These are phyloP conservation scores for Lactarius tabidus DNA, from an alignment of 768 basidiomycete species.

Conservation along the genomic window DNA sequence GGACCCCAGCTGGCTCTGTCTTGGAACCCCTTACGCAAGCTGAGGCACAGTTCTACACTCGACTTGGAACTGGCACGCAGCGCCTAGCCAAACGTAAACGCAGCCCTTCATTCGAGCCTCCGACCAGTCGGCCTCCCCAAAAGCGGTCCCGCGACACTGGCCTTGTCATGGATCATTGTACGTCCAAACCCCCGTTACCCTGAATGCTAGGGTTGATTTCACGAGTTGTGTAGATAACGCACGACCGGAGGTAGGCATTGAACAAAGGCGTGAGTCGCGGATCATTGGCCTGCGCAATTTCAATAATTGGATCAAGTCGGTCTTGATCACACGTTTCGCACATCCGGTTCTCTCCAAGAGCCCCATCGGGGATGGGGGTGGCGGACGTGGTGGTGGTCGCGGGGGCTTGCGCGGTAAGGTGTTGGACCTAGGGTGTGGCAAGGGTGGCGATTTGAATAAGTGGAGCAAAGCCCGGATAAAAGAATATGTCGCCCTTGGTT, in stretches of 20 bases:
- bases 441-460: slow-evolving; percentile 95
- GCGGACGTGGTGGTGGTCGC: slow-evolving; percentile 32
- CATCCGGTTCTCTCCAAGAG: slow-evolving; percentile 52
- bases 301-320: slow-evolving; percentile 99
- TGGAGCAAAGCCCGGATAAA: slow-evolving; percentile 84
- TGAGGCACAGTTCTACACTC: slow-evolving; percentile 28
- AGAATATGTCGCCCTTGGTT: slow-evolving; percentile 81
- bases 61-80: slow-evolving; percentile 33
- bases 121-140: slow-evolving; percentile 29
- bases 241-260: slow-evolving; percentile 86
- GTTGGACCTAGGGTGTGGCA: slow-evolving; percentile 97
- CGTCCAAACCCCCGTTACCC: slow-evolving; percentile 33
- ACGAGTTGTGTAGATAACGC: slow-evolving; percentile 65
- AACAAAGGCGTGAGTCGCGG: slow-evolving; percentile 80
- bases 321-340: slow-evolving; percentile 87
- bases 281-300: slow-evolving; percentile 97
- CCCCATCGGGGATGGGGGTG: slow-evolving; percentile 23
- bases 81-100: slow-evolving; percentile 34
- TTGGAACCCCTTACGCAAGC: slow-evolving; percentile 26
- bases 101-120: slow-evolving; percentile 22
- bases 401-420: slow-evolving; percentile 59
- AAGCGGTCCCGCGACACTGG: slow-evolving; percentile 64
- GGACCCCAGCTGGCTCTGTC: slow-evolving; percentile 31
- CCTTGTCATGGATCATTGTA: slow-evolving; percentile 75
- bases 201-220: not conserved